phyloP scores from a whole-genome alignment of 177 flowering plant species.

The Vitis hybrid region DNA sequence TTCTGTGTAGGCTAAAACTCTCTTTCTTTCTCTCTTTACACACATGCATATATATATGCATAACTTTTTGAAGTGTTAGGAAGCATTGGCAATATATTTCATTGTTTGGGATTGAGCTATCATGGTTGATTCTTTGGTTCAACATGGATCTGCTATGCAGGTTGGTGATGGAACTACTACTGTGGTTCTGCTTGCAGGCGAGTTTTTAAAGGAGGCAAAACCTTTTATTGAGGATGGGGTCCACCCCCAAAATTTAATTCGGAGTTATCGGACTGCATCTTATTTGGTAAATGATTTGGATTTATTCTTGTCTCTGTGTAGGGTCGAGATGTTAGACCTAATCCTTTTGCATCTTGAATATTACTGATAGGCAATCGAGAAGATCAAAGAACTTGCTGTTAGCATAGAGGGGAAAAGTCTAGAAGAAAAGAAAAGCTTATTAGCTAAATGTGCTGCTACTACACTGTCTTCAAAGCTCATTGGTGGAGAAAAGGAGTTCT shows the following conservation, averaged over 20 bases:
- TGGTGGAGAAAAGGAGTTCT: conserved; percentile 98
- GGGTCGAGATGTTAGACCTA: background rate
- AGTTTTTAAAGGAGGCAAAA: conserved; percentile 94
- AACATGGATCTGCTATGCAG: conserved; percentile 29
- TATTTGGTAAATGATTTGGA: conserved; percentile 44
- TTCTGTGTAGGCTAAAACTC: too few relatives aligned
- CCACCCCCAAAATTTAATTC: conserved; percentile 85
- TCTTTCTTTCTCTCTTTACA: too few relatives aligned
- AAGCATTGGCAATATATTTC: too few relatives aligned
- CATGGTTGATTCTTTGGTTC: background rate
- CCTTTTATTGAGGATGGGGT: conserved; percentile 98
- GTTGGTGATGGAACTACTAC: conserved; percentile 99
- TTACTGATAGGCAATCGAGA: conserved; percentile 68
- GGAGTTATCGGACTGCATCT: conserved; percentile 80
- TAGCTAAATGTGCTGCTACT: conserved; percentile 96
- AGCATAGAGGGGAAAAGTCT: conserved; percentile 94
- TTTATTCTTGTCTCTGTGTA: background rate
- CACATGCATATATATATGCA: too few relatives aligned
- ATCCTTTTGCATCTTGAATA: background rate
- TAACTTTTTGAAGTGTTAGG: too few relatives aligned
- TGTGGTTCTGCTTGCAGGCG: conserved; percentile 93
- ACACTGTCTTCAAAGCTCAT: conserved; percentile 95
- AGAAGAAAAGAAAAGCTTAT: conserved; percentile 81
- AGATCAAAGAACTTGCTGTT: conserved; percentile 76
- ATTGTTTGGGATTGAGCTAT: too few relatives aligned